Percentiles rank a stretch among this genome's conserved stretches.
Evolutionary conservation across 139 green algal genomes (phyloP).

Genomic region (Closterium sp.): DNA sequence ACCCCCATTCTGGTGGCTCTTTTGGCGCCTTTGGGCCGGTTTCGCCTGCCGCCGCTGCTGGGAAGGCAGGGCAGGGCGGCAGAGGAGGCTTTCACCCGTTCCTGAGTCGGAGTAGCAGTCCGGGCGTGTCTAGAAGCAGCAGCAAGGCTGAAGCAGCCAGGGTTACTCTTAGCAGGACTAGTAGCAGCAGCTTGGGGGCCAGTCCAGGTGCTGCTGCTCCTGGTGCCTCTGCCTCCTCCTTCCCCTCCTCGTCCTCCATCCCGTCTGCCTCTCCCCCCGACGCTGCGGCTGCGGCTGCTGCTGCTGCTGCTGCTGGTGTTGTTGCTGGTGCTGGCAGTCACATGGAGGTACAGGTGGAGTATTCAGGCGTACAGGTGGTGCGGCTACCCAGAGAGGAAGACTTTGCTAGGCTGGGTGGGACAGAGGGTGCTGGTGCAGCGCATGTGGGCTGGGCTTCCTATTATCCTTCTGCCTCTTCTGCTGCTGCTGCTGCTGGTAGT

Average conservation of each 20-base stretch:
- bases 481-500: not conserved
- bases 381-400: not conserved
- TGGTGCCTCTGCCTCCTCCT: not conserved
- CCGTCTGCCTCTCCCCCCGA: not conserved
- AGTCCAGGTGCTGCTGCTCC: not conserved
- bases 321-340: not conserved
- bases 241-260: not conserved
- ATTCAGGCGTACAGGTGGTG: not conserved
- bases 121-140: not conserved
- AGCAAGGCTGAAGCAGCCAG: not conserved
- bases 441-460: no score
- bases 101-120: not conserved
- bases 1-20: not conserved
- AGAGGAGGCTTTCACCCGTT: not conserved
- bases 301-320: not conserved
- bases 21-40: not conserved
- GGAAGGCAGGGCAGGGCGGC: not conserved
- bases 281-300: no score
- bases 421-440: not conserved
- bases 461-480: not conserved
- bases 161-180: not conserved
- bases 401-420: not conserved
- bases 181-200: not conserved
- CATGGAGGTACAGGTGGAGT: not conserved
- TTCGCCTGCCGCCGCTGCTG: not conserved